These are phyloP conservation scores for Coelastrella sp. DNA, from an alignment of 139 green algal genomes.

Conservation along the genomic window DNA sequence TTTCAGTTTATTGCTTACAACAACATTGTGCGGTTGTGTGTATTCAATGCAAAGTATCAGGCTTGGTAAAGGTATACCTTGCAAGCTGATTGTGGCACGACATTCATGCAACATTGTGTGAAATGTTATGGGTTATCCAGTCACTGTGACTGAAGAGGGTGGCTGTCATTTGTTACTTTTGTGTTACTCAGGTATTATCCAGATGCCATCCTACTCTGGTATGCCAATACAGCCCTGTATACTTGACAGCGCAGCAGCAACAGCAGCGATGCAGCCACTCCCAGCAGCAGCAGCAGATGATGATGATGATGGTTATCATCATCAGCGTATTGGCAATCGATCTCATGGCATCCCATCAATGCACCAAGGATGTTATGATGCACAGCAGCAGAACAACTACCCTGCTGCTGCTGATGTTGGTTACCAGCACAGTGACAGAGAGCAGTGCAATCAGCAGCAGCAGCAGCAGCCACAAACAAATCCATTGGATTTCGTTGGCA, in stretches of 20 bases:
- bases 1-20: background rate
- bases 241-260: background rate
- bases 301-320: background rate
- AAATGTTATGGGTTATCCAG: background rate
- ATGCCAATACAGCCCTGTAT: background rate
- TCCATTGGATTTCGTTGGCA: background rate
- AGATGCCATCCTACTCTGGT: background rate
- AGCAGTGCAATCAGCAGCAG: background rate
- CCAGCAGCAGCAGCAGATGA: background rate
- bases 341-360: no score
- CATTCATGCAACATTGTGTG: background rate
- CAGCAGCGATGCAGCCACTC: background rate
- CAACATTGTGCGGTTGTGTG: background rate
- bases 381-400: background rate
- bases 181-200: background rate
- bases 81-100: background rate
- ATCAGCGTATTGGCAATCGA: background rate
- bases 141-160: background rate
- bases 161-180: background rate
- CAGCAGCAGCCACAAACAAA: background rate
- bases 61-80: background rate
- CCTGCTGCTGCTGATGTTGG: background rate
- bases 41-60: background rate
- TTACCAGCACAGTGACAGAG: background rate
- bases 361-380: background rate